Conservation (phyloP, 495 filamentous ascomycete species). For the Penicillium psychrofluorescens region DNA sequence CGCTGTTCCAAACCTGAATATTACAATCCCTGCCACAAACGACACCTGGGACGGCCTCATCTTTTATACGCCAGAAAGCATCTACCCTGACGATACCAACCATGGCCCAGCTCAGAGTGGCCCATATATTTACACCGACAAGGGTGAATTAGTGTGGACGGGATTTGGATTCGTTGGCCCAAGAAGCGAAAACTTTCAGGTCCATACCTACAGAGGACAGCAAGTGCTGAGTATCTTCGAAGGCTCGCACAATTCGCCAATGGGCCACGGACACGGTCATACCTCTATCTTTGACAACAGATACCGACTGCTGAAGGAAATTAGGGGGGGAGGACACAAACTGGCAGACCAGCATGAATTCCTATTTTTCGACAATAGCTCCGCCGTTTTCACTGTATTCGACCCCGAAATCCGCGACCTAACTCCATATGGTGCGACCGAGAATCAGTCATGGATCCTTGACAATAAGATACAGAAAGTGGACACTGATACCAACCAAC, state of each 20-base stretch:
- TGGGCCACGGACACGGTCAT: constrained; percentile 40
- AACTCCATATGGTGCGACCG: constrained; percentile 16
- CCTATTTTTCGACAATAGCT: constrained; percentile 27
- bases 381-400: constrained; percentile 20
- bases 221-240: constrained; percentile 40
- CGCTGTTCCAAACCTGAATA: constrained; percentile 40
- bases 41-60: constrained; percentile 36
- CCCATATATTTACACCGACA: constrained; percentile 40
- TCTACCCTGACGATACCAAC: constrained; percentile 28
- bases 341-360: constrained; percentile 41
- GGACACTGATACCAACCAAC: constrained; percentile 13
- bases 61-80: constrained; percentile 42
- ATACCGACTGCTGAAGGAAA: constrained; percentile 37
- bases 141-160: constrained; percentile 41
- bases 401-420: constrained; percentile 19
- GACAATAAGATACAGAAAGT: constrained; percentile 25
- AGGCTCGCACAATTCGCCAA: constrained; percentile 39
- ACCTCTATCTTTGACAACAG: constrained; percentile 34
- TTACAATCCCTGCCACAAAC: constrained; percentile 37
- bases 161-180: constrained; percentile 39
- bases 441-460: constrained; percentile 20
- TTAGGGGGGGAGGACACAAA: constrained; percentile 32
- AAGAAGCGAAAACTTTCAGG: constrained; percentile 31
- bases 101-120: constrained; percentile 40
- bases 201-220: constrained; percentile 30